These are phyloP conservation scores for Excoecaria agallocha DNA, from an alignment of 345 rosid genomes.

Conservation along the genomic window DNA sequence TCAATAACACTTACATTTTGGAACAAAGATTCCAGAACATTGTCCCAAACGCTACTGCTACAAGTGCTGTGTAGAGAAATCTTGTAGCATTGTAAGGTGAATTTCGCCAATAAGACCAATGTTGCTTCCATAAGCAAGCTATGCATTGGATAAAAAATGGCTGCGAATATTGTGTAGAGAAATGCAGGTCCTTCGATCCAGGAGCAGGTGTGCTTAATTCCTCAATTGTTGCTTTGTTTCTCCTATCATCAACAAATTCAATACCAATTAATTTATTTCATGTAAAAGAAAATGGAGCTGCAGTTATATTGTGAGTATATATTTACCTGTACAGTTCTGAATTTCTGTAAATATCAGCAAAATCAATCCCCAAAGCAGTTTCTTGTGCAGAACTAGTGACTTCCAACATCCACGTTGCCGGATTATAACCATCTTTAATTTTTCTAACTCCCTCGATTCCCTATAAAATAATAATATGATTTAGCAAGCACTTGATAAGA, in stretches of 20 bases:
- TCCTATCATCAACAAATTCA: too few species aligned
- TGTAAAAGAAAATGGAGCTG: too few species aligned
- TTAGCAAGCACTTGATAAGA: too few species aligned
- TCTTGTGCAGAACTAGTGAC: constrained; percentile 41
- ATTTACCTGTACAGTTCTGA: constrained; percentile 40
- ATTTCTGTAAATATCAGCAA: constrained; percentile 38
- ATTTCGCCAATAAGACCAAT: constrained; percentile 73
- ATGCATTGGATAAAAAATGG: constrained; percentile 48
- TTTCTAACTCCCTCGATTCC: constrained; percentile 34
- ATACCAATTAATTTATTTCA: too few species aligned
- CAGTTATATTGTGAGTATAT: background rate
- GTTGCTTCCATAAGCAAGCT: constrained; percentile 76
- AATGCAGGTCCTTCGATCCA: constrained; percentile 53
- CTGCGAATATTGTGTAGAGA: constrained; percentile 48
- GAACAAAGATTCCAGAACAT: constrained; percentile 69
- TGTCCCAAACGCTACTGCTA: constrained; percentile 56
- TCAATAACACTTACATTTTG: constrained; percentile 17
- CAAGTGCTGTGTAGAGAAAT: constrained; percentile 48
- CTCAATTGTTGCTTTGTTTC: constrained; percentile 51
- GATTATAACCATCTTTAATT: constrained; percentile 46
- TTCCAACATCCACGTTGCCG: constrained; percentile 59
- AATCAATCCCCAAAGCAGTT: constrained; percentile 32
- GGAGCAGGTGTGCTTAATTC: constrained; percentile 55
- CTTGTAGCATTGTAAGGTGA: constrained; percentile 61
- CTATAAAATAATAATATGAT: constrained; percentile 5